Conservation (phyloP, 2,329 filamentous ascomycete genomes). For the Scopulariopsis brevicaulis region DNA sequence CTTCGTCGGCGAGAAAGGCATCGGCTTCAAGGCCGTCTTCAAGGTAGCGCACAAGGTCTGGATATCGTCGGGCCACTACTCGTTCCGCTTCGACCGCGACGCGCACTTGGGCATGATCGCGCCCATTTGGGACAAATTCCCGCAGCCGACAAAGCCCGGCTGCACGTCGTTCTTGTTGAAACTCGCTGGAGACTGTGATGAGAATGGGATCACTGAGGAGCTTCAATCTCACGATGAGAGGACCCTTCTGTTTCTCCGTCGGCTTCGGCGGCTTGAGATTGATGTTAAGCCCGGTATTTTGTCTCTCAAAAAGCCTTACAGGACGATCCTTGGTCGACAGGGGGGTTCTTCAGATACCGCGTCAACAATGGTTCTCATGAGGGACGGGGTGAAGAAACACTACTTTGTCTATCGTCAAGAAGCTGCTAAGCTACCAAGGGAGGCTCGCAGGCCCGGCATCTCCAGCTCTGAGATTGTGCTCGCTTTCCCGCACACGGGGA, state of each 20-base stretch:
- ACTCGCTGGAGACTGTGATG: slow-evolving; percentile 4
- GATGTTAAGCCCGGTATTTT: background rate
- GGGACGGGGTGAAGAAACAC: slow-evolving; percentile 4
- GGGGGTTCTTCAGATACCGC: background rate
- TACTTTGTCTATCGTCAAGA: slow-evolving; percentile 7
- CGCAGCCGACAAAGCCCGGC: slow-evolving; percentile 10
- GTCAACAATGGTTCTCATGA: slow-evolving; percentile 2
- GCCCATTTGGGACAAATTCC: slow-evolving; percentile 16
- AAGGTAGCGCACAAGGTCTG: slow-evolving; percentile 16
- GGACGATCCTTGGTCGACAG: background rate
- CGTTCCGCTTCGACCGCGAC: slow-evolving; percentile 19
- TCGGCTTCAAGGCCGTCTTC: slow-evolving; percentile 23
- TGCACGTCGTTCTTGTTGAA: slow-evolving; percentile 10
- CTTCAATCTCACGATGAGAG: slow-evolving; percentile 13
- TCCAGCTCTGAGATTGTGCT: slow-evolving; percentile 9
- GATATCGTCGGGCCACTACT: slow-evolving; percentile 16
- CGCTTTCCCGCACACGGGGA: slow-evolving; percentile 9
- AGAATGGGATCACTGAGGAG: slow-evolving; percentile 8
- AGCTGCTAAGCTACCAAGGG: slow-evolving; percentile 5
- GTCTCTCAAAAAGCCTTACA: background rate
- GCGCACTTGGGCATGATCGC: slow-evolving; percentile 20
- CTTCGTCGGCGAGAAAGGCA: slow-evolving; percentile 21
- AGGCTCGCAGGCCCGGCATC: slow-evolving; percentile 5
- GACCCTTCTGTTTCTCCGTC: slow-evolving; percentile 18
- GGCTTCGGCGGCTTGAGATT: slow-evolving; percentile 14